Base-by-base conservation (phyloP, 257 asterid genomes). In the Jacaranda mimosifolia region DNA sequence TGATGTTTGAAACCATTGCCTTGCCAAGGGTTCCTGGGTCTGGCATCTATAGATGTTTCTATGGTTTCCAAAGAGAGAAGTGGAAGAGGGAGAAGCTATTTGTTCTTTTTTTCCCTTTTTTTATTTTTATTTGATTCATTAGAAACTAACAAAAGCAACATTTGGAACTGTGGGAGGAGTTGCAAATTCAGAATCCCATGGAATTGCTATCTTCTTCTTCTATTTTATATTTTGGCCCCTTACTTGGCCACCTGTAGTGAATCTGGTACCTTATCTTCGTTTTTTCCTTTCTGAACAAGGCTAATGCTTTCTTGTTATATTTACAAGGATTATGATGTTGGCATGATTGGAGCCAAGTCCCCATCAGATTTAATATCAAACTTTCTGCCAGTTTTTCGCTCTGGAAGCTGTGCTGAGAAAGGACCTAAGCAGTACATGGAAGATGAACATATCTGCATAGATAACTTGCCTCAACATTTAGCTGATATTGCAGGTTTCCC, bases 371-470 rank as follows among this genome's bases (percentile, higher is more conserved):
- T 82, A 62, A 80, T 81, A 58, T 90, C 97, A 57, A 80, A 81
- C 83, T 94, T 86, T 75, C 39, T 80, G 42, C 99, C 98, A 8
- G 74, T 85, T 49, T 89, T 92, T 53, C 94, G 95, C 48, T 94
- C 97, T 9, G 99, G 99, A 76, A 88, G 92, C 84, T 94, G 97
- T 76, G 97, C 96, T 72, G 99, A 94, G 87, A 89, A 81, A 86
- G 99, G 99, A 71, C 94, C 99, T 35, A 94, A 94, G 84, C 94
- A 80, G 51, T 89, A 88, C 80, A 94, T 94, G 99, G 99, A 94
- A 86, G 99, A 94, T 40, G 96, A 89, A 76, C 94, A 91, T 80
- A 80, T 94, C 75, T 90, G 99, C 86, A 86, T 94, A 74, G 98
- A 94, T 73, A 82, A 91, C 83, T 77, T 94, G 81, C 79, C 87